Conservation (phyloP, 2,329 filamentous ascomycete species). For the Hypoxylon sp. region DNA sequence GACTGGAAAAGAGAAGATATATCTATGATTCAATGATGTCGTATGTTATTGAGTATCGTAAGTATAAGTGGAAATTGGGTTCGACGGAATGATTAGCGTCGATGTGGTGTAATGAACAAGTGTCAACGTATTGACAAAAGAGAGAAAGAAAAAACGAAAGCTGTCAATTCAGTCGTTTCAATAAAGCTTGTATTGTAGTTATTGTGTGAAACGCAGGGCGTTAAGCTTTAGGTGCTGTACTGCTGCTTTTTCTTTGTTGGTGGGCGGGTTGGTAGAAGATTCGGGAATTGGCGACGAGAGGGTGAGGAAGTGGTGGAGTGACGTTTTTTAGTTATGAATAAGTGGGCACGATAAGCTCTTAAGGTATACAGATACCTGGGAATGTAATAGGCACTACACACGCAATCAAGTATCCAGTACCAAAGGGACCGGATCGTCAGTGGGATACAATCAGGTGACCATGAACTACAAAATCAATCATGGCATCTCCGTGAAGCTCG, state of each 20-base stretch:
- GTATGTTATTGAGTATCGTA: conserved; percentile 18
- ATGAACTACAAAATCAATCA: conserved; percentile 22
- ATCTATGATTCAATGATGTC: conserved; percentile 11
- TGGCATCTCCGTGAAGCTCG: conserved; percentile 20
- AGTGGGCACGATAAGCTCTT: conserved; percentile 35
- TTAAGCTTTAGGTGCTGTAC: conserved; percentile 34
- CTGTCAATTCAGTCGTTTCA: conserved; percentile 14
- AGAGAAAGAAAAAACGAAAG: conserved; percentile 21
- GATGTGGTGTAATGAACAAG: conserved; percentile 17
- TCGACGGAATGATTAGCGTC: conserved; percentile 13
- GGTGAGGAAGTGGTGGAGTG: conserved; percentile 29
- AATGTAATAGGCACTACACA: neutral
- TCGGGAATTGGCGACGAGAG: conserved; percentile 49
- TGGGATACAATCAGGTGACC: conserved; percentile 36
- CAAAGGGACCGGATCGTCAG: conserved; percentile 12
- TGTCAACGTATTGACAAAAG: conserved; percentile 4
- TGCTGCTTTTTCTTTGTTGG: conserved; percentile 39
- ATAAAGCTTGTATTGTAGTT: conserved; percentile 19
- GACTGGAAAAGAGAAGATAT: conserved; percentile 5
- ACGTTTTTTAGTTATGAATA: conserved; percentile 34
- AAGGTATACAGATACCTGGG: conserved; percentile 9
- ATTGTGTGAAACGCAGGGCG: conserved; percentile 24
- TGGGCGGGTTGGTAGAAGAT: conserved; percentile 48
- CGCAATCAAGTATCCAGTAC: conserved; percentile 29
- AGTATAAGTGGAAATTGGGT: conserved; percentile 10